Evolutionary conservation across 345 rosid species (phyloP).

Genomic region (Eucalyptus cloeziana): DNA sequence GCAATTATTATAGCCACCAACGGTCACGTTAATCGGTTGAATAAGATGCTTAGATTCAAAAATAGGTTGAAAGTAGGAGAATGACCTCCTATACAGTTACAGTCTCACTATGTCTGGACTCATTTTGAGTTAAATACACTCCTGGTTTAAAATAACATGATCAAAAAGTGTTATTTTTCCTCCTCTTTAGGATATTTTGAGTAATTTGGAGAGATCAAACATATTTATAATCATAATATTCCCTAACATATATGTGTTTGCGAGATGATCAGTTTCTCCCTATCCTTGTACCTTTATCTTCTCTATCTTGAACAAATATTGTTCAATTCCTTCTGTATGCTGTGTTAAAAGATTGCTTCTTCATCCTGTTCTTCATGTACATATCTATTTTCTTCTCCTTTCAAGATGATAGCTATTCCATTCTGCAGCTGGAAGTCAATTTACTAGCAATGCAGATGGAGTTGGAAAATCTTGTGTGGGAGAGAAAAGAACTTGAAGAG

Average conservation of each 20-base stretch:
- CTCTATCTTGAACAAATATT: not conserved
- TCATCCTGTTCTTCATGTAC: not conserved
- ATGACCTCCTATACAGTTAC: not conserved
- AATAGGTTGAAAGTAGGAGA: not conserved
- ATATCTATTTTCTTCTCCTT: not conserved
- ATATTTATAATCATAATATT: not conserved
- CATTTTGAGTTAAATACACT: not conserved
- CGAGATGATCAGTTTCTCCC: not conserved
- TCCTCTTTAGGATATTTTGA: not conserved
- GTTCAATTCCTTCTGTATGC: not conserved
- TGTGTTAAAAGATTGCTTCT: not conserved
- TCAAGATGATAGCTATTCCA: not conserved
- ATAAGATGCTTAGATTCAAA: not conserved
- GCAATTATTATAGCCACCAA: not conserved
- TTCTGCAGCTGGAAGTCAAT: slow-evolving; percentile 60
- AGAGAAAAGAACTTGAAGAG: slow-evolving; percentile 42
- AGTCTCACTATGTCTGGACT: not conserved
- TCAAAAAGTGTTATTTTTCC: not conserved
- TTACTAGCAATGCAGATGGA: slow-evolving; percentile 33
- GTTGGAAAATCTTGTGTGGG: slow-evolving; percentile 42
- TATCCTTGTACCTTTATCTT: not conserved
- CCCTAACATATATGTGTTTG: not conserved
- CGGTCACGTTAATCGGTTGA: not conserved
- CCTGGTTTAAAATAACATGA: not conserved
- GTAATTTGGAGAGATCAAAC: not conserved